Base-by-base conservation (phyloP, 371 early-diverging fungal species). In the Apophysomyces ossiformis region DNA sequence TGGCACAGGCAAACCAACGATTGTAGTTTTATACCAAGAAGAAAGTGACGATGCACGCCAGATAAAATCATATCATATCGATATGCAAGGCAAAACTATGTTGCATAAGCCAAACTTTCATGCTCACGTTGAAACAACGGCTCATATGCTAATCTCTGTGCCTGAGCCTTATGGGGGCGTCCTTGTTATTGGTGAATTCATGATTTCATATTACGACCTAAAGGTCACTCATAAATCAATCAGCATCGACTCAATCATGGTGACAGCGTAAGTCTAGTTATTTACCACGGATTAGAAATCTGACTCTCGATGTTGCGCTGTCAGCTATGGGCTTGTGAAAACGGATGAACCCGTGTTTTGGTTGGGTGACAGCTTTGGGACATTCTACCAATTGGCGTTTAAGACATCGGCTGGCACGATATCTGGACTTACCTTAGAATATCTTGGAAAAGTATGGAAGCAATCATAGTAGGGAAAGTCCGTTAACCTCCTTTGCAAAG, bases 21-120 rank as follows among this genome's bases (percentile, higher is more conserved):
- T 94, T 8, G 90, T 86, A 5, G 82, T 94, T 7, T 76, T 95
- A 4, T 84, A 85, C 54, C 84, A 89, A 70, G 92, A 93, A 65
- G 77, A 84, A 26, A 50, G 21, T 5, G 82, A 84, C 38, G 82
- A 84, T 63, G 60, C 68, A 18, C 80, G 88, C 1, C 82, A 86
- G 38, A 67, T 94, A 46, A 87, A 86, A 62, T 83, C 83, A 1
- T 94, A 93, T 71, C 66, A 73, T 16, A 60, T 92, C 46, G 74
- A 79, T 61, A 21, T 85, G 18, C 65, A 66, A 21, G 78, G 72
- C 35, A 73, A 79, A 56, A 78, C 83, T 26, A 72, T 85, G 18
- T 67, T 61, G 7, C 75, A 64, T 7, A 37, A 41, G 43, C 73
- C 77, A 2, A 72, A 76, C 38, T 65, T 45, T 38, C 70, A 82